A percentile compares a stretch with the other conserved stretches of the same genome.
Evolutionary conservation across 169 alveolate species (phyloP).

Genomic region (Cryptosporidium meleagridis): DNA sequence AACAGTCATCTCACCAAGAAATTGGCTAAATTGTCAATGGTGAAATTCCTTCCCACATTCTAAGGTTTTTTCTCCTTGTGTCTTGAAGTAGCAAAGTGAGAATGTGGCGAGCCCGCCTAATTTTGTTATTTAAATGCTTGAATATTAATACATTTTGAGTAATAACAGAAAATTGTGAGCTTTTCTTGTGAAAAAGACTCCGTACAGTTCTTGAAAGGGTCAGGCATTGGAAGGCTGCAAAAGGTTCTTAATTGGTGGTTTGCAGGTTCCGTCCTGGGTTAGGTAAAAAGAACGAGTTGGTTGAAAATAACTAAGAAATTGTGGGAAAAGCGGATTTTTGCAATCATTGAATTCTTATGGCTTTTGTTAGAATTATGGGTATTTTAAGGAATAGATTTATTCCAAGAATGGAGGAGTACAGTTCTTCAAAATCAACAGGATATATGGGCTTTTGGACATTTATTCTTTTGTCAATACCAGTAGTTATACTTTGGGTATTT

Average conservation of each 20-base stretch:
- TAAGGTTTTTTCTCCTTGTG: no score
- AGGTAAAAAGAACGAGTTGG: background rate
- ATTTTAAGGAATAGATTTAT: background rate
- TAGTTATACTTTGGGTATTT: conserved; percentile 1
- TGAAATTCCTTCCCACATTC: background rate
- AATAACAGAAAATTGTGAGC: background rate
- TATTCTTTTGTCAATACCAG: background rate
- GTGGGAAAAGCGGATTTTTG: background rate
- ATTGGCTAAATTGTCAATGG: background rate
- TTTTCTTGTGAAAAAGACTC: background rate
- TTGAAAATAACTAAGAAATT: background rate
- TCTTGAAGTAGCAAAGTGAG: background rate
- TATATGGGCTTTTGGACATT: conserved; percentile 2
- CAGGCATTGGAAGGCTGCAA: background rate
- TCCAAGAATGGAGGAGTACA: background rate
- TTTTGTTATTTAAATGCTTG: background rate
- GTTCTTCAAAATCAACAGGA: background rate
- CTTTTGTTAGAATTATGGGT: background rate
- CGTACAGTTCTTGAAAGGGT: background rate
- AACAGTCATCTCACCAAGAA: background rate
- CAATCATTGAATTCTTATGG: background rate
- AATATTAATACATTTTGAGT: background rate
- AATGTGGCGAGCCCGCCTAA: conserved; percentile 3
- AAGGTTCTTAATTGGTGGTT: background rate
- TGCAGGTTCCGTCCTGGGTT: background rate